These are phyloP conservation scores for Trichosanthes truncata DNA, from an alignment of 306 rosid genomes.

Conservation along the genomic window DNA sequence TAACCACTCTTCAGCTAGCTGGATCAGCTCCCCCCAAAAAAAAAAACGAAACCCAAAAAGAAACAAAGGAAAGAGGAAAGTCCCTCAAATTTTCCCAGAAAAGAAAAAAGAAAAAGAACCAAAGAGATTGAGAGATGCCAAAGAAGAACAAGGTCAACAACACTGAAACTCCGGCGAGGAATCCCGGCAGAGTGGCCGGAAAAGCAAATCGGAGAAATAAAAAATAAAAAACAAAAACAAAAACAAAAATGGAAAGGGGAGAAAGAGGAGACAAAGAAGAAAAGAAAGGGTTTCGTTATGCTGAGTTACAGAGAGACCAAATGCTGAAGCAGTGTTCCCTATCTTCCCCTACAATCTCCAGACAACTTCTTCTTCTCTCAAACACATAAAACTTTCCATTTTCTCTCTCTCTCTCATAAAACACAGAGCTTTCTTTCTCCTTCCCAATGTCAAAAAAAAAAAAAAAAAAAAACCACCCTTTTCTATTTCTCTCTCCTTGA, in stretches of 20 bases:
- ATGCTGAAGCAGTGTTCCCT: conserved; percentile 45
- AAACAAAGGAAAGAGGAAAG: neutral
- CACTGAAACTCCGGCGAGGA: neutral
- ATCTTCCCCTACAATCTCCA: conserved; percentile 35
- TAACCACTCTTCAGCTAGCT: neutral
- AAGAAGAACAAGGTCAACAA: neutral
- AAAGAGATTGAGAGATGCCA: neutral
- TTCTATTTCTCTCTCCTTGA: neutral
- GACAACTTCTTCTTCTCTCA: conserved; percentile 17
- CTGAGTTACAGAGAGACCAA: conserved; percentile 40
- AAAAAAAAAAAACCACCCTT: neutral
- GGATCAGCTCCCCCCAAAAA: conserved; percentile 14
- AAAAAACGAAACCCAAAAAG: conserved; percentile 7
- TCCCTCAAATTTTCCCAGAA: neutral
- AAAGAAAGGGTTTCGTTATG: conserved; percentile 15
- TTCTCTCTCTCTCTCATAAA: neutral
- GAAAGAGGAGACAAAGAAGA: conserved; percentile 12
- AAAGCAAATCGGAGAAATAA: conserved; percentile 1
- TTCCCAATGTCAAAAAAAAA: neutral
- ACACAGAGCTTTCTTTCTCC: neutral
- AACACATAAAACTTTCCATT: neutral
- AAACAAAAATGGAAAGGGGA: neutral
- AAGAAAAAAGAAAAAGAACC: neutral
- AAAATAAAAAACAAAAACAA: too few relatives aligned
- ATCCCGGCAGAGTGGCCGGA: conserved; percentile 19